Evolutionary conservation across 495 filamentous ascomycete species (phyloP).

Genomic region (Copromyces sp.): DNA sequence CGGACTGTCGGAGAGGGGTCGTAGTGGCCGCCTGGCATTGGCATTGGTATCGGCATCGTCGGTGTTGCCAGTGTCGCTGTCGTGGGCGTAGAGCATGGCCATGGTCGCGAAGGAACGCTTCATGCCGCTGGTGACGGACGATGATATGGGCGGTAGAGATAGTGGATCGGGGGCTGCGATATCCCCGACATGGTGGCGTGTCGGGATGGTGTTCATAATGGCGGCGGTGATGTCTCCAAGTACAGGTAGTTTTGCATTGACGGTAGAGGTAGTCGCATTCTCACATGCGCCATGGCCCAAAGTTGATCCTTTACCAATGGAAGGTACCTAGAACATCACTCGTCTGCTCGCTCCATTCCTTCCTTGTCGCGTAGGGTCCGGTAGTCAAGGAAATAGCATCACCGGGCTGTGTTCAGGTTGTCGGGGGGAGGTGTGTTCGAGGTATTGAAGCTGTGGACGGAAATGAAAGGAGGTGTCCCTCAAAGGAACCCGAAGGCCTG

Average conservation of each 20-base stretch:
- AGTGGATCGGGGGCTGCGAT: background rate
- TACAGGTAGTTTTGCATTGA: background rate
- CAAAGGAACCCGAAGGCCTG: background rate
- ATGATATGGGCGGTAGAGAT: slow-evolving; percentile 5
- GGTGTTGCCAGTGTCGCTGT: background rate
- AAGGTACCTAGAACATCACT: background rate
- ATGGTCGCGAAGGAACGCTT: slow-evolving; percentile 19
- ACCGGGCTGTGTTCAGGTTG: background rate
- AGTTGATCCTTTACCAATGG: too few relatives aligned
- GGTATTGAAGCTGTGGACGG: background rate
- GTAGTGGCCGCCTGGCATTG: background rate
- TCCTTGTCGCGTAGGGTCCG: background rate
- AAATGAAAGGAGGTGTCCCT: background rate
- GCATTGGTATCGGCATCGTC: background rate
- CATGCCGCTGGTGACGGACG: slow-evolving; percentile 7
- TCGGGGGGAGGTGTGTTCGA: background rate
- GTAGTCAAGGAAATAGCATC: background rate
- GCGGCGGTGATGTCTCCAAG: background rate
- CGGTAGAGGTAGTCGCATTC: background rate
- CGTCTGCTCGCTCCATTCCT: background rate
- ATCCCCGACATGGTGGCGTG: background rate
- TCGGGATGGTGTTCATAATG: background rate
- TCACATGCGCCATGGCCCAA: background rate
- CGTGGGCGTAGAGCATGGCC: slow-evolving; percentile 5
- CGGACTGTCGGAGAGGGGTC: background rate